Percentiles rank a stretch among this genome's conserved stretches.
phyloP scores from a whole-genome alignment of 805 yeast genomes.

The Wickerhamomyces chambardii region DNA sequence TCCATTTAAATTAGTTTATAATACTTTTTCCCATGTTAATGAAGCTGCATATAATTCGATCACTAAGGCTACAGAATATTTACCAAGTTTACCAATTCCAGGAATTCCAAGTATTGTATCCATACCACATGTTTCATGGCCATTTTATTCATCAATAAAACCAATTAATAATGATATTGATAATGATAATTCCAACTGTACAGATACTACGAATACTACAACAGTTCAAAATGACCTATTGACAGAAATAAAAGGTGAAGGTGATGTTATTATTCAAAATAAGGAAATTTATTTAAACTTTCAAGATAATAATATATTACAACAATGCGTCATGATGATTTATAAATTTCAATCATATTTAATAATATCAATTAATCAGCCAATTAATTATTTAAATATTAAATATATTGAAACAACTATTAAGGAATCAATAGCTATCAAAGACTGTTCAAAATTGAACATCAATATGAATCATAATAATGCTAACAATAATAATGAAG shows the following conservation, averaged over 20 bases:
- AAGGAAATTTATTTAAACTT: too few species aligned
- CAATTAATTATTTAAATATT: too few species aligned
- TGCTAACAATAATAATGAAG: neutral
- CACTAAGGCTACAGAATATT: neutral
- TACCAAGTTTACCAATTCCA: neutral
- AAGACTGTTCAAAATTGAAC: neutral
- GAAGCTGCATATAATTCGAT: neutral
- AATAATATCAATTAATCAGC: neutral
- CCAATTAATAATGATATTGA: neutral
- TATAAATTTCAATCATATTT: too few species aligned
- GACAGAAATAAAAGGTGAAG: neutral
- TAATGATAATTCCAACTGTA: neutral
- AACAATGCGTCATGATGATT: neutral
- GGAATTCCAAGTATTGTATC: neutral
- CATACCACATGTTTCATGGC: neutral
- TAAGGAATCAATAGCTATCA: too few species aligned
- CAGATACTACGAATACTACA: neutral
- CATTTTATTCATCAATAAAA: too few species aligned
- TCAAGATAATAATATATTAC: too few species aligned
- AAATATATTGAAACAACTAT: neutral
- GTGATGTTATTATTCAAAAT: neutral
- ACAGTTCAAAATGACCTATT: neutral
- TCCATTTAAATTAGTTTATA: constrained; percentile 16
- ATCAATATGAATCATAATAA: neutral
- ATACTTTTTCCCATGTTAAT: constrained; percentile 11